Percentiles rank a stretch among this genome's conserved stretches.
These are phyloP conservation scores for Carex pumila DNA, from an alignment of 176 grass and related monocot species.

Conservation along the genomic window DNA sequence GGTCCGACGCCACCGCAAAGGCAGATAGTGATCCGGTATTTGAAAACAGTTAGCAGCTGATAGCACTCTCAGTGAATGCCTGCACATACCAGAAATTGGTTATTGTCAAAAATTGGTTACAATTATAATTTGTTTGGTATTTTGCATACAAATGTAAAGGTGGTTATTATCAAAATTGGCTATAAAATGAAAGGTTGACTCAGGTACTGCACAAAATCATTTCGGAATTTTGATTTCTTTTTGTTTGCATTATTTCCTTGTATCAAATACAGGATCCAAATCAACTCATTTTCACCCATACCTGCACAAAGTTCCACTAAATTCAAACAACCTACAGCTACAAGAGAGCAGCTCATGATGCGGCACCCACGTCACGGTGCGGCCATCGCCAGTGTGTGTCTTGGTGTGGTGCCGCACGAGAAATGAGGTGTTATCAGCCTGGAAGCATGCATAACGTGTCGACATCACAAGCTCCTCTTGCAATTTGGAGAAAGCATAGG, in stretches of 20 bases:
- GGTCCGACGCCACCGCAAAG: constrained; percentile 35
- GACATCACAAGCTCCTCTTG: constrained; percentile 61
- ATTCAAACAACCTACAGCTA: constrained; percentile 65
- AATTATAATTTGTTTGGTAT: neutral
- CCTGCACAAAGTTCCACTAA: constrained; percentile 43
- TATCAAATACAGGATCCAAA: neutral
- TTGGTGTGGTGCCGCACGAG: constrained; percentile 51
- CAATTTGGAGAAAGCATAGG: constrained; percentile 45
- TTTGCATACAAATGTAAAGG: neutral
- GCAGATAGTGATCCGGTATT: constrained; percentile 57
- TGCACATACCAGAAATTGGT: neutral
- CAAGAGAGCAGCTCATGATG: constrained; percentile 58
- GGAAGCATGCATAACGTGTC: constrained; percentile 40
- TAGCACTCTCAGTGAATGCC: constrained; percentile 46
- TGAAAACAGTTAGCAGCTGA: constrained; percentile 44
- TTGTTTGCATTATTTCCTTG: neutral
- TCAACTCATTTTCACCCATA: neutral
- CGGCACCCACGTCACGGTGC: constrained; percentile 43
- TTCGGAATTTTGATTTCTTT: neutral
- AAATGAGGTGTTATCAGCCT: constrained; percentile 40
- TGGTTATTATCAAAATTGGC: neutral
- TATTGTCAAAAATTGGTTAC: no score
- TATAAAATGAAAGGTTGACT: neutral
- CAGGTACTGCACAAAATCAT: neutral
- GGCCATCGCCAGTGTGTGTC: neutral